These are phyloP conservation scores for Conticribra weissflogii DNA, from an alignment of 108 stramenopile genomes.

Conservation along the genomic window DNA sequence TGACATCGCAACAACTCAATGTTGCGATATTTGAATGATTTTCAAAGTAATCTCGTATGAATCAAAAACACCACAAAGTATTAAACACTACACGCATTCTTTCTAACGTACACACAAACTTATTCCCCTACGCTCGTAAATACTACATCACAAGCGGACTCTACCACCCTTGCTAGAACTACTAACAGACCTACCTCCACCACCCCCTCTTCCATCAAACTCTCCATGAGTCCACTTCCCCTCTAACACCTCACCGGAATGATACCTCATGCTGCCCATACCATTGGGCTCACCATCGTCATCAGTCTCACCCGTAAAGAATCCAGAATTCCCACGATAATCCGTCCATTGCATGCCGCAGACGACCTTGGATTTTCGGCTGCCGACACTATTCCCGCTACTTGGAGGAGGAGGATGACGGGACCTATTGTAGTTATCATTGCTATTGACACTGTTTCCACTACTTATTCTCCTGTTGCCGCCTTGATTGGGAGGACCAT, in stretches of 20 bases:
- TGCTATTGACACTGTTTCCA: conserved; percentile 11
- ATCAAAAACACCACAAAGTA: too few relatives aligned
- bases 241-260: conserved; percentile 18
- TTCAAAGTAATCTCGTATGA: too few relatives aligned
- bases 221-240: conserved; percentile 39
- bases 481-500: background rate
- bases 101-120: too few relatives aligned
- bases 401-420: background rate
- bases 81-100: too few relatives aligned
- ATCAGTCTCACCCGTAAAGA: conserved; percentile 35
- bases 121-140: too few relatives aligned
- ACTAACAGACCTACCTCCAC: conserved; percentile 10
- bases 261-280: conserved; percentile 32
- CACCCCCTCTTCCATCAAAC: conserved; percentile 13
- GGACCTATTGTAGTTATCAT: conserved; percentile 3
- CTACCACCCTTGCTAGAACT: conserved; percentile 3
- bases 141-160: too few relatives aligned
- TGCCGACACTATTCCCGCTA: background rate
- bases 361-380: conserved; percentile 2
- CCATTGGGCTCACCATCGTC: conserved; percentile 27
- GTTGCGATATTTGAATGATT: too few relatives aligned
- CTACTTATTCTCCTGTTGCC: conserved; percentile 5
- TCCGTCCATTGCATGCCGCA: conserved; percentile 34
- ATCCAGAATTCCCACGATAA: conserved; percentile 12
- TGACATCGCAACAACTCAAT: too few relatives aligned